Base-by-base conservation (phyloP, 2,329 filamentous ascomycete species). In the Xylaria sp. region DNA sequence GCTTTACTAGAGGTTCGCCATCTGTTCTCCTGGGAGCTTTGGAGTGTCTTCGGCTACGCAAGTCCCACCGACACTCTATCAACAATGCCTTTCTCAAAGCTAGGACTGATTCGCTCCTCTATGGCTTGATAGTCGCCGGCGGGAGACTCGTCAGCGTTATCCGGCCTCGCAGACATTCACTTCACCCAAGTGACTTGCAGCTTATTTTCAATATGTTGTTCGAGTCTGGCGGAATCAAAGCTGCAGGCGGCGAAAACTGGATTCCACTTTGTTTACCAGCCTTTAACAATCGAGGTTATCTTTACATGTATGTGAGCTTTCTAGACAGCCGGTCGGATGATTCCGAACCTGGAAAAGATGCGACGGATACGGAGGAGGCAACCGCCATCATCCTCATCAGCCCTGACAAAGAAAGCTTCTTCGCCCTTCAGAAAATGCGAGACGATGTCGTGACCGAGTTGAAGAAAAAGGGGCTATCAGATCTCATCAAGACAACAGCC, bases 131-230 rank as follows among this genome's bases (percentile, higher is more conserved):
- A 68, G 95, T 97, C 17, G 96, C 96, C 4, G 94, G 94, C 13
- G 95, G 94, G 5, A 91, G 92, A 75, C 90, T 99, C 6, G 96
- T 99, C 72, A 97, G 94, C 77, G 97, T 99, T 44, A 92, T 98
- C 66, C 87, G 96, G 44, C 97, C 97, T 6, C 94, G 97, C 74
- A 93, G 96, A 66, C 96, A 99, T 80, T 97, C 94, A 0, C 85
- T 99, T 2, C 97, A 99, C 75, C 96, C 97, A 0, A 95, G 94
- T 71, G 96, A 99, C 78, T 85, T 99, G 28, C 95, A 97, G 77
- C 87, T 99, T 54, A 94, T 99, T 69, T 99, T 99, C 85, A 98
- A 98, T 78, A 99, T 99, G 97, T 89, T 99, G 1, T 99, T 99
- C 76, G 94, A 97, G 81, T 96, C 95, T 2, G 93, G 93, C 58